Percentiles rank a stretch among this genome's conserved stretches.
Evolutionary conservation across 148 eudicot genomes (phyloP).

Genomic region (Persicaria maculosa): DNA sequence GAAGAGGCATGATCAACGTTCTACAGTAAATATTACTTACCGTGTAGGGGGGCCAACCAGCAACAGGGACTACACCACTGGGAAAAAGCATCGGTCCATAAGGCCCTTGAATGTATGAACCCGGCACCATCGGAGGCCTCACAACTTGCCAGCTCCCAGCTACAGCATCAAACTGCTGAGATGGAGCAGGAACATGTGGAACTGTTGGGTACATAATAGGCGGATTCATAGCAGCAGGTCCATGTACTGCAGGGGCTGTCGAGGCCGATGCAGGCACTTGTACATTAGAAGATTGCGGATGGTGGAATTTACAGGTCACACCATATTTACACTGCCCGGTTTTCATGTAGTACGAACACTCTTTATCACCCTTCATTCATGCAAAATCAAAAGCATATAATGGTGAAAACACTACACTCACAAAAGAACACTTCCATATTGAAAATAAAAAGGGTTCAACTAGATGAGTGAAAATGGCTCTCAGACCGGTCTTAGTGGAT

Average conservation of each 20-base stretch:
- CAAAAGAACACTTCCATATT: background rate
- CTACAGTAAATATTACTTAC: slow-evolving; percentile 27
- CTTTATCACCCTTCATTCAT: slow-evolving; percentile 77
- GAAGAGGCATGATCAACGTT: background rate
- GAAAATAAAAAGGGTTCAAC: background rate
- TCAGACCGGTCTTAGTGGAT: slow-evolving; percentile 80
- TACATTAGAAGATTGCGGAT: slow-evolving; percentile 63
- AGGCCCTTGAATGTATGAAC: slow-evolving; percentile 64
- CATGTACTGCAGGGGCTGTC: slow-evolving; percentile 31
- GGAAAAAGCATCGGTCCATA: slow-evolving; percentile 64
- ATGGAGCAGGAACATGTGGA: slow-evolving; percentile 40
- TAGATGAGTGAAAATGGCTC: slow-evolving; percentile 2
- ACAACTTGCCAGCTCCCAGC: slow-evolving; percentile 67
- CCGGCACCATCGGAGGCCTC: slow-evolving; percentile 58
- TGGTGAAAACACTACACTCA: slow-evolving; percentile 1
- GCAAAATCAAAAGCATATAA: background rate
- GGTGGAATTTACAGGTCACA: slow-evolving; percentile 86
- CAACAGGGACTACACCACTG: slow-evolving; percentile 63
- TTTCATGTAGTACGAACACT: slow-evolving; percentile 80
- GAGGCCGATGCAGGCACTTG: slow-evolving; percentile 20
- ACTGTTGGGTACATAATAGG: slow-evolving; percentile 37
- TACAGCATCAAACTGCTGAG: slow-evolving; percentile 66
- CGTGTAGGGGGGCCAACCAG: slow-evolving; percentile 79
- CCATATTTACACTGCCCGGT: slow-evolving; percentile 96
- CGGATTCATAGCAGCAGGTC: slow-evolving; percentile 32